Evolutionary conservation across 1,139 yeast species (phyloP).

Genomic region (Suhomyces ambrosiae): DNA sequence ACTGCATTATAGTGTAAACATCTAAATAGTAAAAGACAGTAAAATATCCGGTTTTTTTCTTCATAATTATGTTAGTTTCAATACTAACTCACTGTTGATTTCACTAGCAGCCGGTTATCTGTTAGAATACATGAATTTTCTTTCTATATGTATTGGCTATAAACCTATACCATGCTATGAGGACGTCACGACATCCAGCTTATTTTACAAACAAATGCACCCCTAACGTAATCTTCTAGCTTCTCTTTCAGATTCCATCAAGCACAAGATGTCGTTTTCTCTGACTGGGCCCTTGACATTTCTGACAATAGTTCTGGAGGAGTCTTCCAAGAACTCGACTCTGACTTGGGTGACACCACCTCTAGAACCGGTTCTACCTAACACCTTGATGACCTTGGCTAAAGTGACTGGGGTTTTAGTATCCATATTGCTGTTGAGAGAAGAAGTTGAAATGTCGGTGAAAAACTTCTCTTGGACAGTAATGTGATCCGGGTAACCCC

Average conservation of each 20-base stretch:
- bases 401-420: constrained; percentile 31
- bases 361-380: constrained; percentile 34
- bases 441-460: constrained; percentile 7
- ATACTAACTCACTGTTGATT: too few relatives aligned
- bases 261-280: constrained; percentile 31
- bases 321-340: constrained; percentile 30
- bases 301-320: constrained; percentile 32
- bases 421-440: constrained; percentile 19
- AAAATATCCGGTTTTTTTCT: too few relatives aligned
- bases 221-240: constrained; percentile 32
- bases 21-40: too few relatives aligned
- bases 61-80: too few relatives aligned
- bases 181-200: constrained; percentile 1
- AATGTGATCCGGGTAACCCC: constrained; percentile 11
- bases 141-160: constrained; percentile 8
- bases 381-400: constrained; percentile 32
- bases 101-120: too few relatives aligned
- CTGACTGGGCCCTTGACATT: constrained; percentile 34
- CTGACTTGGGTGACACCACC: constrained; percentile 35
- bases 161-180: constrained; percentile 10
- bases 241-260: constrained; percentile 33
- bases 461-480: constrained; percentile 6
- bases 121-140: too few relatives aligned
- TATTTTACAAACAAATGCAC: constrained; percentile 7
- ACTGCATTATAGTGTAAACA: too few relatives aligned